Base-by-base conservation (phyloP, 2,329 filamentous ascomycete species). In the Botryotinia convoluta region DNA sequence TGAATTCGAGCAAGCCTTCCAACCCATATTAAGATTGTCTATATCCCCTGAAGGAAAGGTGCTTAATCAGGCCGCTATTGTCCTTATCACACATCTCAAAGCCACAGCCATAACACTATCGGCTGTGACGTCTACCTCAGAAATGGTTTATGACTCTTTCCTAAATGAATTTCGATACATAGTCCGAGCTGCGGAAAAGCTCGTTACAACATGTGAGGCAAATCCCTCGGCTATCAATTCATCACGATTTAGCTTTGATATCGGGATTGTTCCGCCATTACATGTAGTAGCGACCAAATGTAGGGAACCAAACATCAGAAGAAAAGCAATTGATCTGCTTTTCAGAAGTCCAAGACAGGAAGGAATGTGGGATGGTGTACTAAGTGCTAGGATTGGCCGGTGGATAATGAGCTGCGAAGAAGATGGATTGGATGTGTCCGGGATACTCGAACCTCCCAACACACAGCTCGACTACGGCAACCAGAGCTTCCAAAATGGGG, bases 231-330 rank as follows among this genome's bases (percentile, higher is more conserved):
- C 76, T 32, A 20, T 26, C 71, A 69, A 80, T 74, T 82, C 83
- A 57, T 69, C 87, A 85, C 75, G 79, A 76, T 92, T 92, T 80
- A 89, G 88, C 61, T 86, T 90, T 37, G 89, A 91, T 69, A 81
- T 90, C 18, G 90, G 90, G 29, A 88, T 92, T 72, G 85, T 92
- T 7, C 87, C 89, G 5, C 88, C 89, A 0, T 84, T 92, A 1
- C 92, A 89, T 75, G 85, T 91, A 8, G 87, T 90, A n/a, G 90
- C 88, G 10, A 91, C 88, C 10, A 91, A 91, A 78, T 92, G 90
- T 77, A 86, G 89, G 18, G 86, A 91, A 74, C 85, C 86, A 0
- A 76, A 82, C 1, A 84, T 87, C 48, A 86, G 90, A 32, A 84
- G 88, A 29, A 86, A 88, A 75, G 90, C 90, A 12, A 89, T 92